Evolutionary conservation across 345 rosid genomes (phyloP).

Genomic region (Rhodomyrtus tomentosa): DNA sequence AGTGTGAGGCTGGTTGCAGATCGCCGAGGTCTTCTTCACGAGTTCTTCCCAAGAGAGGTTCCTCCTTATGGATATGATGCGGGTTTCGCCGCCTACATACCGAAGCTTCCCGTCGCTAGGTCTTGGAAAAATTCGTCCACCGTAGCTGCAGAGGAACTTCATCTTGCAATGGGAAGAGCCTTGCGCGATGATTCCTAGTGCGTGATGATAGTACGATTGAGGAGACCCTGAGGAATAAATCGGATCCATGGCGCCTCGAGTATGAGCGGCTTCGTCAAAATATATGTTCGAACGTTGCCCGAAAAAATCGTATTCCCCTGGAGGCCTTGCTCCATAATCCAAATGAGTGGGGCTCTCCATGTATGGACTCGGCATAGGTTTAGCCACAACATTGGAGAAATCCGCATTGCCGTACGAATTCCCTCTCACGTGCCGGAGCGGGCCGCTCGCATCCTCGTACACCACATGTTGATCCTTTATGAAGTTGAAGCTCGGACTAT

Average conservation of each 20-base stretch:
- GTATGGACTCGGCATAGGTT: neutral
- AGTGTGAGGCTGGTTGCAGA: constrained; percentile 60
- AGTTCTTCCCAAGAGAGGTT: constrained; percentile 45
- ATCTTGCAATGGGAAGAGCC: constrained; percentile 22
- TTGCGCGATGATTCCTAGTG: constrained; percentile 11
- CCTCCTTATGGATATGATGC: constrained; percentile 58
- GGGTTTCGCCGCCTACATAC: constrained; percentile 85
- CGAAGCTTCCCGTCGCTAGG: constrained; percentile 80
- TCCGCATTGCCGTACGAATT: neutral
- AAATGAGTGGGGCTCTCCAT: neutral
- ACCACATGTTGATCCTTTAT: constrained; percentile 15
- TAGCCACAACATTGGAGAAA: neutral
- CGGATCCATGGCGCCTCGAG: neutral
- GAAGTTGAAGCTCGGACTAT: constrained; percentile 6
- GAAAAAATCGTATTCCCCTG: neutral
- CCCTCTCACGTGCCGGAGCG: neutral
- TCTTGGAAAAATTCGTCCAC: constrained; percentile 72
- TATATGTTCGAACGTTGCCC: neutral
- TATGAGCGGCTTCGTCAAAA: neutral
- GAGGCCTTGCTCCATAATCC: neutral
- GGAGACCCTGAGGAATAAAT: constrained; percentile 19
- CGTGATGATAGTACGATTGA: constrained; percentile 14
- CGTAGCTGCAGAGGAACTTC: constrained; percentile 83
- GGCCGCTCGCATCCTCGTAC: constrained; percentile 15
- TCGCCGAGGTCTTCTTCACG: constrained; percentile 45